Evolutionary conservation across 306 rosid species (phyloP), one percentile per base, ranked within the genome.

Genomic region (Mimosa bimucronata): DNA sequence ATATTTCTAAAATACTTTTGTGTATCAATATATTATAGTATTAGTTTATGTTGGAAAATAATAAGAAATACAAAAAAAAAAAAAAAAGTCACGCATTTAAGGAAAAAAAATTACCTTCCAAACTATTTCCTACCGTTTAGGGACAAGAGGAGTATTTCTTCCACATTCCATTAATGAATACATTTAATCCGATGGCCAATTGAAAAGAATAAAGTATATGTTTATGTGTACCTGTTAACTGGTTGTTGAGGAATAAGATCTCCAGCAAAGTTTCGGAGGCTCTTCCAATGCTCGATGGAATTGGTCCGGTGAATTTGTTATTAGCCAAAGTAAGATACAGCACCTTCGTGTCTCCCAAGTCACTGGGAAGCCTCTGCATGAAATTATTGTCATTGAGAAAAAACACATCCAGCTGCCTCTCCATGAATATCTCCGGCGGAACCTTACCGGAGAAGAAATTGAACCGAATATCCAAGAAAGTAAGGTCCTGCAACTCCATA

Each of bases 321-420:
- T 92, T 89, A 5, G 97, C 98, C n/a, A 94, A 79, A 5, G 92
- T 90, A 55, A 92, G 89, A 40, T 87, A 90, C n/a, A 84, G 52
- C 19, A 88, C 88, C n/a, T 81, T 79, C 1, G 97, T 89, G 75
- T 66, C 75, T 4, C 89, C 90, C 38, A 88, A 65, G 53, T 83
- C 80, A 66, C 62, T 79, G 3, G 97, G 97, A 0, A 94, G 88
- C 9, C 57, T 82, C 21, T 70, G 88, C 85, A 76, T 61, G 84
- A 94, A 90, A 10, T 86, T 58, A 89, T 94, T 94, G 89, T 94
- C 83, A 89, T 94, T 94, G 68, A 94, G 77, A 76, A 94, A 90
- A 50, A 94, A 90, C 25, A 75, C 90, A 3, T 88, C 86, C 5
- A 94, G 84, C 50, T 45, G 50, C 6, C 70, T 46, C 74, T 87